A percentile compares a stretch with the other conserved stretches of the same genome.
phyloP scores from a whole-genome alignment of 2,329 filamentous ascomycete species.

The Saccharata proteae region DNA sequence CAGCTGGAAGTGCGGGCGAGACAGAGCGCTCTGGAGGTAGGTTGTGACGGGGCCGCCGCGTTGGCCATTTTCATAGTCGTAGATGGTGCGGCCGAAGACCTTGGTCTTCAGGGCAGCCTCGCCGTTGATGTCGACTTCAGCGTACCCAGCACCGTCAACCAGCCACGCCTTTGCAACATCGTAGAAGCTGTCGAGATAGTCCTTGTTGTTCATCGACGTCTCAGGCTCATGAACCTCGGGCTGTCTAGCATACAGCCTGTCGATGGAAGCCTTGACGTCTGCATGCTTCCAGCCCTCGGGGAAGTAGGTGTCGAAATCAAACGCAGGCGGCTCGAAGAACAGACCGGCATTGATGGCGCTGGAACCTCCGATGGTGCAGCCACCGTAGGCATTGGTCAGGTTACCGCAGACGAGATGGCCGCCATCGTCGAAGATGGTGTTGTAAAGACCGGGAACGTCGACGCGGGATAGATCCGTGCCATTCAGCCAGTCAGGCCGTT shows the following conservation, averaged over 20 bases:
- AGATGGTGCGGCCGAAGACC: conserved; percentile 38
- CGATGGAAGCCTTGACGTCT: conserved; percentile 36
- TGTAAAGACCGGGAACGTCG: conserved; percentile 41
- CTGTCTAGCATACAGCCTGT: conserved; percentile 33
- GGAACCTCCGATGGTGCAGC: conserved; percentile 40
- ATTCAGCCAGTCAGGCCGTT: conserved; percentile 36
- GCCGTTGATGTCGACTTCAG: conserved; percentile 36
- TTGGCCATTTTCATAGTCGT: conserved; percentile 38
- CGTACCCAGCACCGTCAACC: conserved; percentile 36
- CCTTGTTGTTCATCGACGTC: conserved; percentile 33
- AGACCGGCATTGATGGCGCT: conserved; percentile 44
- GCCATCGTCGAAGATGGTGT: conserved; percentile 35
- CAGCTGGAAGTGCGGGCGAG: conserved; percentile 15
- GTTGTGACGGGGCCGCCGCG: conserved; percentile 38
- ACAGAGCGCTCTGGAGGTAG: conserved; percentile 39
- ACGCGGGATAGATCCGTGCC: conserved; percentile 38
- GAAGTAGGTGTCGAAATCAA: conserved; percentile 40
- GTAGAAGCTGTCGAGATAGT: conserved; percentile 38
- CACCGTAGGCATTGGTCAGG: conserved; percentile 32
- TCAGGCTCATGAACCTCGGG: conserved; percentile 29
- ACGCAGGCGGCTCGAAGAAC: conserved; percentile 41
- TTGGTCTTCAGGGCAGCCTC: conserved; percentile 33
- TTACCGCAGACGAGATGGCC: conserved; percentile 32
- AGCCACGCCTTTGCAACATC: conserved; percentile 38
- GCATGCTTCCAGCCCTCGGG: conserved; percentile 39